phyloP scores from a whole-genome alignment of 2,329 filamentous ascomycete genomes.

The Aureobasidium sp. region DNA sequence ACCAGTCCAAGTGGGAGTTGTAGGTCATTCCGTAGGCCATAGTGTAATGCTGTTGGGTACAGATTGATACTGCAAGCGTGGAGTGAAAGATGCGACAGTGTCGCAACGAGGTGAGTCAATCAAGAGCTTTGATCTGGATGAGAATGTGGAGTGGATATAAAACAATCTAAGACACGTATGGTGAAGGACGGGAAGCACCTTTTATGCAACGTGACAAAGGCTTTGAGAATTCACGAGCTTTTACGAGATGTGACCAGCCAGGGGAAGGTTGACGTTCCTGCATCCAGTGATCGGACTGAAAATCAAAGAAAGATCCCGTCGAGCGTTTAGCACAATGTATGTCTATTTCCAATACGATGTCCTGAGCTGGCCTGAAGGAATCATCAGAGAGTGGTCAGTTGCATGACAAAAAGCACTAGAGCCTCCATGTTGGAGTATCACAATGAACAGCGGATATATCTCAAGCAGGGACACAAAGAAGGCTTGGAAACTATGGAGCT shows the following conservation, averaged over 20 bases:
- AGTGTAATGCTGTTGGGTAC: neutral
- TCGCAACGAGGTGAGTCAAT: neutral
- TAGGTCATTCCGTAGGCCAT: neutral
- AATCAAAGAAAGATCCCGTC: neutral
- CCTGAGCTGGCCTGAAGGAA: conserved; percentile 1
- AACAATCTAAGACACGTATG: neutral
- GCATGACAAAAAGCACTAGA: conserved; percentile 10
- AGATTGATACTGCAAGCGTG: conserved; percentile 2
- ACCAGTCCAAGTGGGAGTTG: neutral
- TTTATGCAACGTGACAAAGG: conserved; percentile 10
- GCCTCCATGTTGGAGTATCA: neutral
- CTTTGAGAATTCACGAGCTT: neutral
- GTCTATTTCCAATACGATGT: conserved; percentile 4
- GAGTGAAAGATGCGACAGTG: conserved; percentile 2
- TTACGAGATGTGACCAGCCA: conserved; percentile 3
- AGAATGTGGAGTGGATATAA: conserved; percentile 1
- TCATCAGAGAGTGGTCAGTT: conserved; percentile 3
- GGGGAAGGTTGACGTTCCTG: neutral
- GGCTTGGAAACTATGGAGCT: conserved; percentile 5
- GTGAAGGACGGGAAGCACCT: neutral
- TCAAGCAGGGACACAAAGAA: conserved; percentile 6
- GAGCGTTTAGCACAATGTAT: conserved; percentile 4
- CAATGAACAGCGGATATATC: conserved; percentile 10
- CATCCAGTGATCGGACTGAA: conserved; percentile 3
- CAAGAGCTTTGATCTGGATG: neutral